Conservation (phyloP, 2,329 filamentous ascomycete species). For the Botryosphaeria agaves region DNA sequence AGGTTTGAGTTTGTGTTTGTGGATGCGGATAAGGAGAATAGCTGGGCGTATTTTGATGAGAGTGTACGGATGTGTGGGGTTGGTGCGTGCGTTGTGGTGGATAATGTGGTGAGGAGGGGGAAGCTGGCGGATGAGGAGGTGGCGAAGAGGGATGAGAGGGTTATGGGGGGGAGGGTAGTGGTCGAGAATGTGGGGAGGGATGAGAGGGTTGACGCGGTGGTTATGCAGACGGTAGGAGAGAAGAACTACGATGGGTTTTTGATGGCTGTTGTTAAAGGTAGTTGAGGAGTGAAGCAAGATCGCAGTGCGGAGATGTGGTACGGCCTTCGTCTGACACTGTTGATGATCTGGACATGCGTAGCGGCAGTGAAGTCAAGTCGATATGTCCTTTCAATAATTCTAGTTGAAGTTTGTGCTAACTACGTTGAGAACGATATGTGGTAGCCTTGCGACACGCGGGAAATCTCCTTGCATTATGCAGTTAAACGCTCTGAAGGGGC, state of each 20-base stretch:
- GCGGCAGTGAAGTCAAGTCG: no score
- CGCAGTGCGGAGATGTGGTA: no score
- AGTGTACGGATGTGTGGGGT: slow-evolving; percentile 23
- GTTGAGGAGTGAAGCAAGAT: no score
- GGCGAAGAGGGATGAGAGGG: slow-evolving; percentile 8
- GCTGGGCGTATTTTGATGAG: slow-evolving; percentile 31
- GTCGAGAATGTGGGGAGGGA: slow-evolving; percentile 26
- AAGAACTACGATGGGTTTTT: slow-evolving; percentile 31
- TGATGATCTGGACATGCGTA: no score
- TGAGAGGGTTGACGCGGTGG: slow-evolving; percentile 21
- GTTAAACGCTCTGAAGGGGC: no score
- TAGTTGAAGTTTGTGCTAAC: no score
- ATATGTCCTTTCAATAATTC: no score
- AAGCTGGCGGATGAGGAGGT: slow-evolving; percentile 14
- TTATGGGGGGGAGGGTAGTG: slow-evolving; percentile 14
- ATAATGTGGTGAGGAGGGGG: slow-evolving; percentile 31
- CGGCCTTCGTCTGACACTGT: no score
- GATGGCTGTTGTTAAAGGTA: slow-evolving; percentile 18
- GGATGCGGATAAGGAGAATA: slow-evolving; percentile 34
- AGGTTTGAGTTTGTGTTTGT: slow-evolving; percentile 35
- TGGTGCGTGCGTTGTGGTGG: slow-evolving; percentile 28
- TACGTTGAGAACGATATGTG: no score
- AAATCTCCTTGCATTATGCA: no score
- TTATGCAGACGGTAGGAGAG: slow-evolving; percentile 28
- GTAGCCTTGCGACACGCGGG: no score